Evolutionary conservation across 257 asterid genomes (phyloP), one percentile per base, ranked within the genome.

Genomic region (Solanum stenotomum): DNA sequence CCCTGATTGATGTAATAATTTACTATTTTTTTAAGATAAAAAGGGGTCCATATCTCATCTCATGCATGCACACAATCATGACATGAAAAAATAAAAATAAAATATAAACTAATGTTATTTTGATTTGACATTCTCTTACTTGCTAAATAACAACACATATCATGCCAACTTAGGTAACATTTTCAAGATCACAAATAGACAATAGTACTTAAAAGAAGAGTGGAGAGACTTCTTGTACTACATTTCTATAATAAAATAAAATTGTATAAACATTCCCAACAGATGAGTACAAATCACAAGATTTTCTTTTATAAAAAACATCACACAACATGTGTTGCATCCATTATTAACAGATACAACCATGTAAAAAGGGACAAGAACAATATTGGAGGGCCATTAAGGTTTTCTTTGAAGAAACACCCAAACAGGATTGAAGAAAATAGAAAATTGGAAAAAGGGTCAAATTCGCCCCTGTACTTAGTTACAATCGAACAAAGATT

Each of bases 311-410:
- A 70, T 33, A 8, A 34, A 22, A 70, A 15, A 20, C 82, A 85
- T 65, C 89, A 91, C 93, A 93, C 85, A 92, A 93, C 96, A 94
- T 92, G 96, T 84, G 90, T 52, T 90, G 93, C 91, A 90, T 89
- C 90, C 90, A 56, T 72, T 38, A 56, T 72, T 38, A 86, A 25
- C 22, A 87, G 89, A 85, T 49, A 87, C 92, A 92, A 71, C 92
- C 98, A 95, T 95, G 96, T 88, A 94, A 94, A 94, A 94, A 86
- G 74, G 56, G 78, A 67, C 29, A 91, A 71, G 76, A 42, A 82
- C 89, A 34, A 20, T 34, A 83, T 88, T 86, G 88, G 88, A 40
- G 35, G 33, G 70, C 87, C 83, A 56, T 84, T 74, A 34, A 74
- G 46, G 3, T 74, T 20, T 72, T 18, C 27, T 9, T n/a, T 78